Base-by-base conservation (phyloP, 805 yeast species). In the Candida chilensis region DNA sequence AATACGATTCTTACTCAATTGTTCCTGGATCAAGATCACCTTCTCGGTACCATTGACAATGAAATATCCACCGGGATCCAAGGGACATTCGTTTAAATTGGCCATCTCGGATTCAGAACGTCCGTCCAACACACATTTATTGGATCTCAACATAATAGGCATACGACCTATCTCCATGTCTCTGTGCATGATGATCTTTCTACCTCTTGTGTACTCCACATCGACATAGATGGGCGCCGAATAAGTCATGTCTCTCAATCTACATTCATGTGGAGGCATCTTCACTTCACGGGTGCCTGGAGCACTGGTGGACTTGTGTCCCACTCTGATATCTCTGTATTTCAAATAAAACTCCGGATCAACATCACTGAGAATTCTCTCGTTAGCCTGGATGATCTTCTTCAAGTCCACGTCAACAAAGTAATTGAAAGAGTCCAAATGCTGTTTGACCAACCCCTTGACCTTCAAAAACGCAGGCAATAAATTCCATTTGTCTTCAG, bases 61-160 rank as follows among this genome's bases (percentile, higher is more conserved):
- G 48, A 92, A 92, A 50, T 92, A 92, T 46, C 98, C 98, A 59
- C 98, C 98, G 5, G 98, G 98, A 57, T 92, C 98, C 29, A 92
- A 64, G 0, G 98, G 98, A 56, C 98, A 92, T 57, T 92, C 98
- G 43, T 84, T 79, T 41, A 83, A 64, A 16, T 60, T 60, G 0
- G 98, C 96, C 97, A 92, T 90, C 42, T 75, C 80, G 18, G 61
- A 53, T 46, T 90, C 95, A 30, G 74, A 65, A 28, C 82, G 76
- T 13, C 87, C 94, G 37, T 75, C 75, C 36, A 92, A 62, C 20
- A 85, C 78, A 68, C 98, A 92, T 52, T 87, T 86, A 50, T 86
- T 84, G 16, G 95, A 83, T 44, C 96, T 70, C 44, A 92, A 67
- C 98, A 92, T 92, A 46, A 92, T 78, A n/a, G 98, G 98, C 96